phyloP scores from a whole-genome alignment of 768 basidiomycete species.

The Lentinula boryana region DNA sequence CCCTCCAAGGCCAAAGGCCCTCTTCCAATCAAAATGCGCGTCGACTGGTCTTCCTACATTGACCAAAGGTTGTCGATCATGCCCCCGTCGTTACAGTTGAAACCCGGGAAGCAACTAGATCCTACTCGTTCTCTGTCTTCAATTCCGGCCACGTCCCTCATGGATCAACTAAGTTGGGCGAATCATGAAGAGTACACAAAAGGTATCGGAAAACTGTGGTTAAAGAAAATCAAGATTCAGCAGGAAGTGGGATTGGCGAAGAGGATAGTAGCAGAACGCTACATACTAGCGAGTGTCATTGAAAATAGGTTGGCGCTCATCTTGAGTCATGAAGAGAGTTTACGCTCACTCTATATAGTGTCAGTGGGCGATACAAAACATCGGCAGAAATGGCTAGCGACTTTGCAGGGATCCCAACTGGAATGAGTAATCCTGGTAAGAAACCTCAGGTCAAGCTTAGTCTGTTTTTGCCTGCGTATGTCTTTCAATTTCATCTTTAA shows the following conservation, averaged over 20 bases:
- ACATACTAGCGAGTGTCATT: constrained; percentile 67
- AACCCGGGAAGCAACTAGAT: background rate
- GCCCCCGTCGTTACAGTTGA: background rate
- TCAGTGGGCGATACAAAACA: constrained; percentile 69
- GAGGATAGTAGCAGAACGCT: constrained; percentile 48
- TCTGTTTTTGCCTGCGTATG: constrained; percentile 63
- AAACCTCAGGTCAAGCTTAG: constrained; percentile 28
- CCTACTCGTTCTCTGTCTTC: constrained; percentile 4
- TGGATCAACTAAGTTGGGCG: constrained; percentile 51
- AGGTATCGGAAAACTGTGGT: constrained; percentile 68
- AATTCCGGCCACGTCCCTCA: constrained; percentile 18
- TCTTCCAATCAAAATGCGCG: constrained; percentile 29
- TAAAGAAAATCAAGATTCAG: constrained; percentile 36
- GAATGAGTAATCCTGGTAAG: background rate
- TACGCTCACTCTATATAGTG: constrained; percentile 25
- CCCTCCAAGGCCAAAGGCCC: background rate
- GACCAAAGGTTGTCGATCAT: constrained; percentile 11
- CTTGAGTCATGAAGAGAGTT: background rate
- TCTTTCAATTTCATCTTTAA: background rate
- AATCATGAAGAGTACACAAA: constrained; percentile 65
- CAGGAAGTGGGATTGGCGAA: constrained; percentile 37
- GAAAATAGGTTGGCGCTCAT: constrained; percentile 52
- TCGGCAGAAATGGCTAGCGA: constrained; percentile 68
- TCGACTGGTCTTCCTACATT: constrained; percentile 67
- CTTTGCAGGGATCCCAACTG: constrained; percentile 43